A percentile compares a stretch with the other conserved stretches of the same genome.
Evolutionary conservation across 768 basidiomycete species (phyloP).

Genomic region (Ramaria sp.): DNA sequence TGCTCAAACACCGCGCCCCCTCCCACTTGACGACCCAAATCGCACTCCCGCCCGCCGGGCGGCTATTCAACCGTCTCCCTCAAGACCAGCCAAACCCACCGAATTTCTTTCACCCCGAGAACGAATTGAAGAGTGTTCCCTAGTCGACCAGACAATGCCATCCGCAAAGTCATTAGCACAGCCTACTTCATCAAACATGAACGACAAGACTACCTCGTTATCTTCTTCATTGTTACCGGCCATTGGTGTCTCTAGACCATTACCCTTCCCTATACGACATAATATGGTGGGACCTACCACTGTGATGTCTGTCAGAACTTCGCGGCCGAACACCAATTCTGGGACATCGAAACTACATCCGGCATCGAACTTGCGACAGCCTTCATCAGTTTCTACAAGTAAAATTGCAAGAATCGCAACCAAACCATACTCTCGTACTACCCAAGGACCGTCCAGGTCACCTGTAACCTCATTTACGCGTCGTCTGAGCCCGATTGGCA

Average conservation of each 20-base stretch:
- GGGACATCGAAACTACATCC: not conserved
- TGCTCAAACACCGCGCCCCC: slow-evolving; percentile 20
- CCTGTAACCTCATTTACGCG: not conserved
- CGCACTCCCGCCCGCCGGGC: slow-evolving; percentile 52
- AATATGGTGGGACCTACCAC: not conserved
- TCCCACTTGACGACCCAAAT: slow-evolving; percentile 26
- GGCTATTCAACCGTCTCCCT: slow-evolving; percentile 13
- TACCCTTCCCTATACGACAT: not conserved
- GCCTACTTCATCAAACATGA: not conserved
- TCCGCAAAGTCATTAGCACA: not conserved
- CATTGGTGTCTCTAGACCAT: not conserved
- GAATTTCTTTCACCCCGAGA: not conserved
- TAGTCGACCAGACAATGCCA: not conserved
- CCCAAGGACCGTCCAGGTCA: not conserved
- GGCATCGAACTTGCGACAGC: not conserved
- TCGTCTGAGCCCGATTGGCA: not conserved
- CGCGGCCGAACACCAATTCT: not conserved
- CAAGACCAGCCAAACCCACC: not conserved
- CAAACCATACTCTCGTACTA: not conserved
- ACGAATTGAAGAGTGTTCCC: not conserved
- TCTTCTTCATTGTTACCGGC: not conserved
- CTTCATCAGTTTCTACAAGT: not conserved
- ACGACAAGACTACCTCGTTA: not conserved
- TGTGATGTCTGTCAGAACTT: not conserved
- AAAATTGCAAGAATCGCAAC: not conserved